A percentile compares a stretch with the other conserved stretches of the same genome.
These are phyloP conservation scores for Trametes cinnabarina DNA, from an alignment of 768 basidiomycete genomes.

Conservation along the genomic window DNA sequence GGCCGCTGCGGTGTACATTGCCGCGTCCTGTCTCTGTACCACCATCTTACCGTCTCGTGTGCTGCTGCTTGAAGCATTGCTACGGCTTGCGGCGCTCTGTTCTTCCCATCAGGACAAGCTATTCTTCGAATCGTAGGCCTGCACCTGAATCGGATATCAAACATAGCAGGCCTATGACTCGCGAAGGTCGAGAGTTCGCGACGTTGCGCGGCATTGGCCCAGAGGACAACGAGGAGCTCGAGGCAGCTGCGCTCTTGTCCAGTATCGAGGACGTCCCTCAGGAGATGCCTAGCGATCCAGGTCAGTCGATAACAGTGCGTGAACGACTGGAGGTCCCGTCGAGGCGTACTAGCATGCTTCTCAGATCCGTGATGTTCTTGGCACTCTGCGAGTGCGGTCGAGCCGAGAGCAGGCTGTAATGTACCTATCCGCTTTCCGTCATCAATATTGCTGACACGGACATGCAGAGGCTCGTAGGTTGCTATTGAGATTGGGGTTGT, in stretches of 20 bases:
- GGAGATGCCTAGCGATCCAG: neutral
- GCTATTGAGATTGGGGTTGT: conserved; percentile 43
- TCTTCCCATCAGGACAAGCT: too few species aligned
- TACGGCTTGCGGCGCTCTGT: too few species aligned
- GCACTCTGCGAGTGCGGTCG: neutral
- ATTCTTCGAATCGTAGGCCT: too few species aligned
- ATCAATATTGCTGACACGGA: neutral
- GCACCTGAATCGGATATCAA: too few species aligned
- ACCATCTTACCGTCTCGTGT: too few species aligned
- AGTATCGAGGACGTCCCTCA: neutral
- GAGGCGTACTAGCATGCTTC: neutral
- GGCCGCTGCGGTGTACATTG: too few species aligned
- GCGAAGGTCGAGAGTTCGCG: too few species aligned
- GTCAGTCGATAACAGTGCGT: neutral
- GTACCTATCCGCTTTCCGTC: neutral
- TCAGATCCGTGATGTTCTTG: neutral
- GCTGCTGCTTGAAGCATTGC: too few species aligned
- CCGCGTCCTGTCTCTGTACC: too few species aligned
- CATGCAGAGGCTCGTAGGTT: conserved; percentile 14
- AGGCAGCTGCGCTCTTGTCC: neutral
- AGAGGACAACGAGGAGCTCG: neutral
- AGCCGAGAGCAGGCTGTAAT: neutral
- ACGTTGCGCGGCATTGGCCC: too few species aligned
- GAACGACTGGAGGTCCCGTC: neutral
- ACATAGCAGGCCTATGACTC: too few species aligned